Percentiles rank a stretch among this genome's conserved stretches.
These are phyloP conservation scores for Astragalus glycyphyllos DNA, from an alignment of 306 rosid genomes.

Conservation along the genomic window DNA sequence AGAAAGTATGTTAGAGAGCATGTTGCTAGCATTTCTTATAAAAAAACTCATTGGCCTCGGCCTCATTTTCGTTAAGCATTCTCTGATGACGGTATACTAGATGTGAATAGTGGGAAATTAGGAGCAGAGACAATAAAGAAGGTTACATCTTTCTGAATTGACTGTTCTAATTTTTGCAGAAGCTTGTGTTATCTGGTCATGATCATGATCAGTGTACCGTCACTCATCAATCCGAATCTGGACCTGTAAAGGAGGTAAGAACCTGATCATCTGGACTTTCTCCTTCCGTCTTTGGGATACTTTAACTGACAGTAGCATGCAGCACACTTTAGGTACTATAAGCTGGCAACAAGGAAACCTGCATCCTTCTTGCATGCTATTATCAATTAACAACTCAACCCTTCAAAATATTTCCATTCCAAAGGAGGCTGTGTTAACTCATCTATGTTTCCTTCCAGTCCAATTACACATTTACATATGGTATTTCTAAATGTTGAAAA, in stretches of 20 bases:
- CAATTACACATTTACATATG: slow-evolving; percentile 75
- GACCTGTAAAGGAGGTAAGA: slow-evolving; percentile 73
- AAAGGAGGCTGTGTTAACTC: slow-evolving; percentile 61
- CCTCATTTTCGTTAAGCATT: slow-evolving; percentile 24
- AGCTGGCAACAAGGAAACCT: slow-evolving; percentile 94
- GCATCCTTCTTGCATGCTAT: slow-evolving; percentile 84
- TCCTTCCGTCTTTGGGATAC: slow-evolving; percentile 34
- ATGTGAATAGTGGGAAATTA: slow-evolving; percentile 1
- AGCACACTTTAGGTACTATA: slow-evolving; percentile 85
- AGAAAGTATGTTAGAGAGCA: no score
- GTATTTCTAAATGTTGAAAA: slow-evolving; percentile 45
- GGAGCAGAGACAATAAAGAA: neutral
- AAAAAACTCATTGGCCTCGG: neutral
- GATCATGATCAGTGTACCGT: slow-evolving; percentile 87
- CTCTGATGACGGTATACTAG: slow-evolving; percentile 8
- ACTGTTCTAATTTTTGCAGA: slow-evolving; percentile 54
- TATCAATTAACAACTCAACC: slow-evolving; percentile 61
- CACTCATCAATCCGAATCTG: slow-evolving; percentile 59
- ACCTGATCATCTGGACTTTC: slow-evolving; percentile 34
- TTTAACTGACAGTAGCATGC: slow-evolving; percentile 56
- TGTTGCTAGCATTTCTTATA: no score
- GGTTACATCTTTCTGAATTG: slow-evolving; percentile 33
- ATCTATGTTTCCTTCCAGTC: slow-evolving; percentile 72
- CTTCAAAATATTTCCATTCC: slow-evolving; percentile 57
- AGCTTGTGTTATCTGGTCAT: slow-evolving; percentile 77